Evolutionary conservation across 192 early-diverging fungal species (phyloP), one percentile per base, ranked within the genome.

Genomic region (Funneliformis mosseae): DNA sequence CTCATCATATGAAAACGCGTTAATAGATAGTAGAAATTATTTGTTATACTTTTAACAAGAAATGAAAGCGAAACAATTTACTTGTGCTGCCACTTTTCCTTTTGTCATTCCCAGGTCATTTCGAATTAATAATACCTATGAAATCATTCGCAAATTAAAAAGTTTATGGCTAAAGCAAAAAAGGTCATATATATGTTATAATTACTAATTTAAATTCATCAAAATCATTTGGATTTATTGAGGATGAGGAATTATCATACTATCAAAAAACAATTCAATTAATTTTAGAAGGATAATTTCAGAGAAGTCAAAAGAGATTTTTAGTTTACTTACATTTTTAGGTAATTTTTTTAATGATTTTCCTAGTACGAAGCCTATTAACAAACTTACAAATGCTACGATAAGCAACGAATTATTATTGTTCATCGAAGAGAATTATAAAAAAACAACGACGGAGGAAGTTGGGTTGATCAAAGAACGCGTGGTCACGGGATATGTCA

Each of bases 31-130:
- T 18, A 27, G 23, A 7, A 45, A 21, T 42, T 81, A 10, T 25
- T 14, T n/a, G 8, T 79, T 33, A 21, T 4, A 42, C 21, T 60
- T 33, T 1, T 33, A 8, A n/a, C n/a, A 27, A 64, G 41, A 74
- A 55, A 73, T 10, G 48, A 27, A 63, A 33, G 4, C 42, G 27
- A 10, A 8, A 60, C 46, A 42, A 8, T 33, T n/a, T 16, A 88
- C 87, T 85, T 98, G 97, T 14, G 97, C 96, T 1, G 96, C 96
- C 23, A 94, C 90, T 81, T 99, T 99, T 41, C 97, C 97, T 82
- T 97, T 97, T 25, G 88, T 90, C 97, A 99, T 99, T 43, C 91
- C 93, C 38, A 99, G 85, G 83, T 99, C 97, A 1, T 91, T 94
- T 28, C 96, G 91, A 9, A 99, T 88, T 5, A 96, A 84, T 12